Evolutionary conservation across 1,284 basidiomycete species (phyloP).

Genomic region (Ustilago tritici): DNA sequence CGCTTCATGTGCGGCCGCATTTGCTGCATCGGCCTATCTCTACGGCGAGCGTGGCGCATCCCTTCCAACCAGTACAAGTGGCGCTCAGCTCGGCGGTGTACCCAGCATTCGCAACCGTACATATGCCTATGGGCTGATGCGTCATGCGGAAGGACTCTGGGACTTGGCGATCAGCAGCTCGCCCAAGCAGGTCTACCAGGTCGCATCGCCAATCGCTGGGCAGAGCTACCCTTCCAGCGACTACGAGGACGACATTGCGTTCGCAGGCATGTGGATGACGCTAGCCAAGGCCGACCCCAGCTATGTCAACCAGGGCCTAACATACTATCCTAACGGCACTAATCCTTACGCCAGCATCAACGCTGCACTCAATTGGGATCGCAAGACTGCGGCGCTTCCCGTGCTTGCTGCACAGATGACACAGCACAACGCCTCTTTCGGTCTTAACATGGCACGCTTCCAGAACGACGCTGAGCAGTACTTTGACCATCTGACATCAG

Average conservation of each 20-base stretch:
- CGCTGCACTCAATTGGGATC: conserved; percentile 88
- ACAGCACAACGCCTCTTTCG: conserved; percentile 73
- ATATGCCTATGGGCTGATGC: conserved; percentile 78
- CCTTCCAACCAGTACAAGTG: conserved; percentile 33
- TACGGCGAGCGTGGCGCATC: conserved; percentile 72
- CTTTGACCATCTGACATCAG: conserved; percentile 78
- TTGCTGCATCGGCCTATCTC: conserved; percentile 84
- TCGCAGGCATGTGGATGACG: conserved; percentile 82
- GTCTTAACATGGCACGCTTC: conserved; percentile 78
- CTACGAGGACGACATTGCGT: conserved; percentile 72
- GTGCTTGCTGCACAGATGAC: conserved; percentile 76
- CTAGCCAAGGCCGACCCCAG: conserved; percentile 77
- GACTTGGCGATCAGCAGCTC: conserved; percentile 75
- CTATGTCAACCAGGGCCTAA: conserved; percentile 77
- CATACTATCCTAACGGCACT: conserved; percentile 73
- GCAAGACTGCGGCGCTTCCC: conserved; percentile 80
- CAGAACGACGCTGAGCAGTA: conserved; percentile 79
- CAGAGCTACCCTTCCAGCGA: conserved; percentile 80
- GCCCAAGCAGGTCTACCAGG: conserved; percentile 72
- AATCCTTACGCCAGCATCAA: conserved; percentile 75
- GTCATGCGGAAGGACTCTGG: conserved; percentile 82
- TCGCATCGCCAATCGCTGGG: conserved; percentile 76
- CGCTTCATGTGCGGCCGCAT: conserved; percentile 83
- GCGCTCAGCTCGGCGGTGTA: conserved; percentile 36
- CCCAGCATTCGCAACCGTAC: conserved; percentile 74